Base-by-base conservation (phyloP, 345 rosid species). In the Rhodomyrtus tomentosa region DNA sequence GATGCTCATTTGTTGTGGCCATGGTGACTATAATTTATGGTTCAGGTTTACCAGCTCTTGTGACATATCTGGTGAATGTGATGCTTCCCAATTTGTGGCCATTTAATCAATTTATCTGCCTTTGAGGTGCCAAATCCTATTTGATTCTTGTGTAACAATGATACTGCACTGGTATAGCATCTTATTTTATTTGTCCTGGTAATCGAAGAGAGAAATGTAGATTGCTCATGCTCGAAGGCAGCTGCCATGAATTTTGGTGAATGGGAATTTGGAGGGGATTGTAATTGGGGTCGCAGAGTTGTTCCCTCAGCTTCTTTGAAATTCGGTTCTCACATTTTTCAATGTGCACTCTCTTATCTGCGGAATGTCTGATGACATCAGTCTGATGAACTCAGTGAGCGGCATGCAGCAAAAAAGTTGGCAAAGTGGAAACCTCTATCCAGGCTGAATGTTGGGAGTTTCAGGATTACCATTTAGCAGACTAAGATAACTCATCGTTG, bases 1-100 rank as follows among this genome's bases (percentile, higher is more conserved):
- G 45, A 81, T 90, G 88, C 89, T 88, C 90, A 89, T 89, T 89
- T 91, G 89, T 59, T 91, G 89, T 88, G 90, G 92, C 87, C 90
- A 83, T 87, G 93, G 85, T 89, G 84, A 89, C 90, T 91, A 89
- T 90, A 90, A 85, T 86, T 87, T 72, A 86, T 86, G 87, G 85
- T 88, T 88, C 85, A 88, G 86, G 84, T 84, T 90, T 87, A 76
- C 36, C 56, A 55, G 82, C 83, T 83, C 73, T 86, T 76, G 82
- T 84, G 79, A 68, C 79, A 20, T 68, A 68, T 68, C 79, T 68
- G 13, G 6, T 32, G 79, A 68, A 8, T 68, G 79, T 68, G 79
- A 68, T 32, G 79, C 79, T 68, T 68, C 38, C 76, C 79, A 68
- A 68, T 68, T 68, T 68, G 79, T 68, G 79, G 79, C 79, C 76